These are phyloP conservation scores for Vaccinium vitisidaea DNA, from an alignment of 148 eudicot genomes.

Conservation along the genomic window DNA sequence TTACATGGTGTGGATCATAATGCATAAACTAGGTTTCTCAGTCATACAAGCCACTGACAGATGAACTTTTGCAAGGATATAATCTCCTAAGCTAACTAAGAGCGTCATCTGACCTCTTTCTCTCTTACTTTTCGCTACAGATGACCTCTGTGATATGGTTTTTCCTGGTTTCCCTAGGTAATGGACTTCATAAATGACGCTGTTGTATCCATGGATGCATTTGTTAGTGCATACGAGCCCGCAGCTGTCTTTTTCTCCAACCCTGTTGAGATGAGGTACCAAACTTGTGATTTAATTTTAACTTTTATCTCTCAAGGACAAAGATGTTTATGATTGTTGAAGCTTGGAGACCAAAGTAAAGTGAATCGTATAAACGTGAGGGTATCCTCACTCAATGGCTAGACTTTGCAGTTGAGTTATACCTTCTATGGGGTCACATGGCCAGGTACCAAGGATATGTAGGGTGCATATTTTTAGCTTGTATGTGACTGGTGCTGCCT, in stretches of 20 bases:
- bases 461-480: background rate
- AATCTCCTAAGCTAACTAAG: background rate
- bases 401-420: background rate
- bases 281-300: background rate
- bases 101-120: background rate
- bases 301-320: background rate
- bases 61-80: background rate
- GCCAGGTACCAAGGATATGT: background rate
- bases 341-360: background rate
- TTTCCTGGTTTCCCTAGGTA: slow-evolving; percentile 44
- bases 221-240: slow-evolving; percentile 62
- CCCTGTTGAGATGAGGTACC: slow-evolving; percentile 69
- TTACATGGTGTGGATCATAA: background rate
- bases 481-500: background rate
- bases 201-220: slow-evolving; percentile 71
- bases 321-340: background rate
- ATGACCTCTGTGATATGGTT: background rate
- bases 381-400: background rate
- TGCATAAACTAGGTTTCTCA: background rate
- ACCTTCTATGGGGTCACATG: background rate
- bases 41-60: background rate
- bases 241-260: slow-evolving; percentile 73
- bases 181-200: slow-evolving; percentile 96
- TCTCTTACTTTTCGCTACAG: background rate
- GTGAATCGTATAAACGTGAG: background rate